A percentile compares a stretch with the other conserved stretches of the same genome.
Evolutionary conservation across 352 stramenopile species (phyloP).

Genomic region (Phytopythium aichiense): DNA sequence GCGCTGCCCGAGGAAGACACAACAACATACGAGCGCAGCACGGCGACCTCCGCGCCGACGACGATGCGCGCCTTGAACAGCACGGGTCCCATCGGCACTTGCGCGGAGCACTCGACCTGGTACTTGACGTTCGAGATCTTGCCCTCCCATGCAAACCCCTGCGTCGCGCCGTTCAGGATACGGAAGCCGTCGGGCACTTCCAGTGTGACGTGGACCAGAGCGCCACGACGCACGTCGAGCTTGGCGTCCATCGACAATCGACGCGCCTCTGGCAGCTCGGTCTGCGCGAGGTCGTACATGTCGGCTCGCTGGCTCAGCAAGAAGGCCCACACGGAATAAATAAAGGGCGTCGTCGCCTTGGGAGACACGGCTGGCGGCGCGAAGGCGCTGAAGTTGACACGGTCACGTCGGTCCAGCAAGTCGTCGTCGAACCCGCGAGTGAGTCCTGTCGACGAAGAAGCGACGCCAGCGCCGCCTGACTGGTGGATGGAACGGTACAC

Average conservation of each 20-base stretch:
- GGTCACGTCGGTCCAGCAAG: conserved; percentile 35
- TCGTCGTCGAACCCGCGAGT: conserved; percentile 3
- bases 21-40: conserved; percentile 69
- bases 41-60: conserved; percentile 60
- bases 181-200: conserved; percentile 57
- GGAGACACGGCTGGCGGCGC: conserved; percentile 52
- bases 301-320: conserved; percentile 61
- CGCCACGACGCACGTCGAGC: conserved; percentile 63
- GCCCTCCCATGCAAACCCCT: conserved; percentile 70
- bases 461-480: conserved; percentile 14
- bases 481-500: conserved; percentile 71
- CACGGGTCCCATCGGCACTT: conserved; percentile 47
- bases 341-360: conserved; percentile 51
- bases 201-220: conserved; percentile 71
- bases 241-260: conserved; percentile 64
- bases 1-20: conserved; percentile 34
- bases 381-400: conserved; percentile 77
- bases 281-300: conserved; percentile 54
- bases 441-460: conserved; percentile 4
- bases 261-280: conserved; percentile 24
- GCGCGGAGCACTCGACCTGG: conserved; percentile 56
- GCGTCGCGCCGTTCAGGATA: conserved; percentile 52
- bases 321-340: conserved; percentile 75
- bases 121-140: conserved; percentile 59
- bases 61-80: conserved; percentile 73